Conservation (phyloP, 2,329 filamentous ascomycete genomes). For the Microascus cirrosus region DNA sequence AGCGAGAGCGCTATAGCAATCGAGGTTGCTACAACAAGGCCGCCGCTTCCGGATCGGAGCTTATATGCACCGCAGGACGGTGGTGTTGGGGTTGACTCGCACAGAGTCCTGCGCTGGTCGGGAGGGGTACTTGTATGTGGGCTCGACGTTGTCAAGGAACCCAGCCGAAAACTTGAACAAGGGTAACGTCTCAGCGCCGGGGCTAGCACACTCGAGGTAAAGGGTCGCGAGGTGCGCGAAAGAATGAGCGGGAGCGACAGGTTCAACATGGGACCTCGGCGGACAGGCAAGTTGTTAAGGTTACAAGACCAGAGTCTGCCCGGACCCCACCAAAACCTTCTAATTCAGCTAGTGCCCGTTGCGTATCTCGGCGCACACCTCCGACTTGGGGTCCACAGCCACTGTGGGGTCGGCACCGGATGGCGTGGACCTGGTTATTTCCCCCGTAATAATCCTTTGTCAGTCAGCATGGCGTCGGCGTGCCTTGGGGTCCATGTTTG, state of each 20-base stretch:
- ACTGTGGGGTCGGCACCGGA: neutral
- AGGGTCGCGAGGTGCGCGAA: neutral
- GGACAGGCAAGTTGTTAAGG: neutral
- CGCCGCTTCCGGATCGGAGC: neutral
- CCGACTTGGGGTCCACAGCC: neutral
- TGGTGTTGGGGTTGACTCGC: neutral
- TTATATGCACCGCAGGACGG: conserved; percentile 2
- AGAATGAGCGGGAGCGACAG: neutral
- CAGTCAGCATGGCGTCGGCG: neutral
- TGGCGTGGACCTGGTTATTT: neutral
- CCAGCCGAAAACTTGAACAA: neutral
- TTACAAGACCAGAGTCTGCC: neutral
- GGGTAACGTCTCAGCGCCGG: neutral
- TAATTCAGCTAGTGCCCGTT: neutral
- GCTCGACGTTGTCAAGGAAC: neutral
- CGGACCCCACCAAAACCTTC: neutral
- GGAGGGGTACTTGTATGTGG: neutral
- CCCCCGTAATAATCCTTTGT: neutral
- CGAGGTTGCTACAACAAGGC: neutral
- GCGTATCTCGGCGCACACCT: neutral
- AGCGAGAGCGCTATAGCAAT: neutral
- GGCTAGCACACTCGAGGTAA: neutral
- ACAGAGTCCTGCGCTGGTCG: neutral
- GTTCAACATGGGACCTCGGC: neutral
- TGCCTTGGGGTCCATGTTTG: no score